Percentiles rank a stretch among this genome's conserved stretches.
Evolutionary conservation across 2,329 filamentous ascomycete species (phyloP).

Genomic region (Apiospora sp.): DNA sequence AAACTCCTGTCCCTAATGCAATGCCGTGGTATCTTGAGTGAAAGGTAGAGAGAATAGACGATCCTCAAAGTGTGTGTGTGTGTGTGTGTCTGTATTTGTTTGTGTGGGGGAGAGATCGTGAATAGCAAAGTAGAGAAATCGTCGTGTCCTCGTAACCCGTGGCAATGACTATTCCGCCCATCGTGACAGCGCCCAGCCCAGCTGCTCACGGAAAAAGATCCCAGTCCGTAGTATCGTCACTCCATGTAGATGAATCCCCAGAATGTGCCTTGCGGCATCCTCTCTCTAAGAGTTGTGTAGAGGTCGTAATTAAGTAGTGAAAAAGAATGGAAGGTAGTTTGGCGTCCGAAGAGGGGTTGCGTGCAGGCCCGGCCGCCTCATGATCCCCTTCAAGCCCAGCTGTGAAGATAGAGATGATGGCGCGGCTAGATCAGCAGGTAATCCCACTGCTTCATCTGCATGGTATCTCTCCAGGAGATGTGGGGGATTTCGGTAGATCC

Average conservation of each 20-base stretch:
- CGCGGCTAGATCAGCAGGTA: constrained; percentile 80
- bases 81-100: neutral
- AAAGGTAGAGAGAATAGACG: constrained; percentile 30
- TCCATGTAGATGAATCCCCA: neutral
- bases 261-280: constrained; percentile 44
- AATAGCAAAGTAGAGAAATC: constrained; percentile 38
- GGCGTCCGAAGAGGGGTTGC: constrained; percentile 35
- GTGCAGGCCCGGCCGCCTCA: constrained; percentile 31
- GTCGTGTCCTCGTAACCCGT: constrained; percentile 41
- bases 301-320: constrained; percentile 27
- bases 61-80: constrained; percentile 29
- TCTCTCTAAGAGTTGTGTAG: constrained; percentile 37
- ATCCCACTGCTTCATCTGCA: constrained; percentile 91
- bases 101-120: constrained; percentile 25
- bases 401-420: constrained; percentile 36
- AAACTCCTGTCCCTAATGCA: constrained; percentile 35
- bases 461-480: constrained; percentile 94
- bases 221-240: constrained; percentile 28
- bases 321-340: constrained; percentile 37
- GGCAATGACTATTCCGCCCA: constrained; percentile 35
- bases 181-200: constrained; percentile 31
- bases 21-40: constrained; percentile 43
- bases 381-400: constrained; percentile 48
- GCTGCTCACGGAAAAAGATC: constrained; percentile 37
- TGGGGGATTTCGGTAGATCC: constrained; percentile 60